These are phyloP conservation scores for Pseudogymnoascus pannorum DNA, from an alignment of 2,329 filamentous ascomycete species.

Conservation along the genomic window DNA sequence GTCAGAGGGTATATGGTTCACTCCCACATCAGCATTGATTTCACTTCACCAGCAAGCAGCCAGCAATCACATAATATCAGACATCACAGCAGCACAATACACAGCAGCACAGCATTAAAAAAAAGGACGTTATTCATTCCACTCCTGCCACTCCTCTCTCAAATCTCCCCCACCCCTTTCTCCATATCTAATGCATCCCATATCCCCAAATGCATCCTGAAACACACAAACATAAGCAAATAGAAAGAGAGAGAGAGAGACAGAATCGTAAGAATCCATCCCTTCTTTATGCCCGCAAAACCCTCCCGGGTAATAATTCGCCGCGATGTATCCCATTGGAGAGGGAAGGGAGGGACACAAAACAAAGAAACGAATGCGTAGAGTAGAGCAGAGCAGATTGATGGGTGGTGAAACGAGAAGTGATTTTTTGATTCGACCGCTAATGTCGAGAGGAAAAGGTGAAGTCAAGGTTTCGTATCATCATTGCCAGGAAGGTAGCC, in stretches of 20 bases:
- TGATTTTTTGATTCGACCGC: background rate
- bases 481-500: background rate
- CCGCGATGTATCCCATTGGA: too few species aligned
- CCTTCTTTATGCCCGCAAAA: background rate
- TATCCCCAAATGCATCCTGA: too few species aligned
- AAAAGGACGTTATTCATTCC: background rate
- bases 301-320: background rate
- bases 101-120: background rate
- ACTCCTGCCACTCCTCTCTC: background rate
- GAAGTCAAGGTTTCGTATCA: background rate
- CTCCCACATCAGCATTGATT: too few species aligned
- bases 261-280: too few species aligned
- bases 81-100: background rate
- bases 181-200: background rate
- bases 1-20: too few species aligned
- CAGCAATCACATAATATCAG: background rate
- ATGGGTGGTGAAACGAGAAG: background rate
- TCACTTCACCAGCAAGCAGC: too few species aligned
- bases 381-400: background rate
- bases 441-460: background rate
- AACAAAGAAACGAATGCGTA: background rate
- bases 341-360: too few species aligned
- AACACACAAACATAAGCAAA: too few species aligned
- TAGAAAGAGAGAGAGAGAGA: background rate
- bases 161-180: background rate